phyloP scores from a whole-genome alignment of 1,284 basidiomycete species.

The Cryptococcus hybrid region DNA sequence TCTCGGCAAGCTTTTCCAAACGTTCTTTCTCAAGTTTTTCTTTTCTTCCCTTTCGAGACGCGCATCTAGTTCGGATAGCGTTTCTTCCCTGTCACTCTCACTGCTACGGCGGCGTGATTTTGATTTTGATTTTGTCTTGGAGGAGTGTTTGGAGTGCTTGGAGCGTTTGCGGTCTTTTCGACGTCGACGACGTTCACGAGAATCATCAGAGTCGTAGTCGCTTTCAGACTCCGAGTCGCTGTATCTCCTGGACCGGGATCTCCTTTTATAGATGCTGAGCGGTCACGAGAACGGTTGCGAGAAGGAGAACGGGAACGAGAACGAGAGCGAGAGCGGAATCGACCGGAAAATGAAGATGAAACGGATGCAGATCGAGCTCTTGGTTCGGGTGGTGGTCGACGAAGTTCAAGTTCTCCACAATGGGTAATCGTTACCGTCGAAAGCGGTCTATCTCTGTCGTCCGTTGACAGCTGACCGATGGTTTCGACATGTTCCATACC shows the following conservation, averaged over 20 bases:
- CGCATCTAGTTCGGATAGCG: conserved; percentile 48
- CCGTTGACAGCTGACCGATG: conserved; percentile 50
- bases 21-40: conserved; percentile 40
- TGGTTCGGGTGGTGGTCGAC: conserved; percentile 41
- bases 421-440: conserved; percentile 70
- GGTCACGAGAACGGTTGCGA: neutral
- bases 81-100: conserved; percentile 29
- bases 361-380: conserved; percentile 8
- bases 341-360: neutral
- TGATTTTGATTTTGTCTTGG: conserved; percentile 3
- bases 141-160: conserved; percentile 11
- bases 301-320: conserved; percentile 18
- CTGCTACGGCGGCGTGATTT: conserved; percentile 1
- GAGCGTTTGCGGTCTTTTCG: conserved; percentile 22
- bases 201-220: conserved; percentile 19
- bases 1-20: conserved; percentile 29
- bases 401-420: conserved; percentile 80
- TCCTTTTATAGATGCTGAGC: conserved; percentile 2
- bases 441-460: conserved; percentile 59
- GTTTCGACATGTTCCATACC: conserved; percentile 52
- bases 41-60: conserved; percentile 50
- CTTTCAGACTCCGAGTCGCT: conserved; percentile 7
- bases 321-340: conserved; percentile 1
- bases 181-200: conserved; percentile 12
- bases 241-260: conserved; percentile 8